Conservation (phyloP, 768 basidiomycete genomes). For the Tricholoma sp. region DNA sequence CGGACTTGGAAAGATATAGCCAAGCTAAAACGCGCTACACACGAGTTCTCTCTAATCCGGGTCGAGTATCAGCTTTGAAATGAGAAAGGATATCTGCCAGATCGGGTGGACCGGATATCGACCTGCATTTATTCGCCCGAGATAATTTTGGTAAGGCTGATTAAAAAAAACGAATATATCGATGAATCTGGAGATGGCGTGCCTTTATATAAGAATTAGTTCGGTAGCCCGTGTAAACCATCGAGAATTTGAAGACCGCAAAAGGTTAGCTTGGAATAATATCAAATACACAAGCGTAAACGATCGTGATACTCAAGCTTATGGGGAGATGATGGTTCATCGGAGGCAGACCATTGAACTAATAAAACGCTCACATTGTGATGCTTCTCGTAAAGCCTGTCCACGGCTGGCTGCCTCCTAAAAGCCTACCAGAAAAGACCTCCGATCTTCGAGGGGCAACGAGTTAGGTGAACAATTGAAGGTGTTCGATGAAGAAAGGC, state of each 20-base stretch:
- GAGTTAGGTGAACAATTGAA: conserved; percentile 9
- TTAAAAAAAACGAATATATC: neutral
- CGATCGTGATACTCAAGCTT: conserved; percentile 19
- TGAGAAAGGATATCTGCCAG: conserved; percentile 9
- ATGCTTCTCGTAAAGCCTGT: conserved; percentile 10
- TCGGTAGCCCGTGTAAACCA: conserved; percentile 21
- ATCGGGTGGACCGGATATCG: conserved; percentile 25
- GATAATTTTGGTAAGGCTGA: conserved; percentile 29
- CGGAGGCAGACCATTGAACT: conserved; percentile 12
- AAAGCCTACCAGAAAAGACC: neutral
- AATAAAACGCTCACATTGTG: conserved; percentile 10
- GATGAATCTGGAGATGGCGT: conserved; percentile 37
- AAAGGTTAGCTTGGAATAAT: conserved; percentile 32
- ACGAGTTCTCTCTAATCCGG: conserved; percentile 13
- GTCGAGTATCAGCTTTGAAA: conserved; percentile 15
- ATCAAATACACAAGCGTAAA: conserved; percentile 22
- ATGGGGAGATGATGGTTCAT: conserved; percentile 21
- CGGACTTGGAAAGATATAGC: conserved; percentile 28
- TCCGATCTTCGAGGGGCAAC: conserved; percentile 8
- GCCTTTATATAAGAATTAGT: conserved; percentile 31
- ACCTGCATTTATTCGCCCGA: conserved; percentile 16
- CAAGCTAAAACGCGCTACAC: conserved; percentile 10
- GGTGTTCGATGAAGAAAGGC: conserved; percentile 8
- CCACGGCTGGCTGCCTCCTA: neutral
- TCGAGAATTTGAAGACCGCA: conserved; percentile 31